Base-by-base conservation (phyloP, 2,329 filamentous ascomycete species). In the Ophiocordyceps unilateralis region DNA sequence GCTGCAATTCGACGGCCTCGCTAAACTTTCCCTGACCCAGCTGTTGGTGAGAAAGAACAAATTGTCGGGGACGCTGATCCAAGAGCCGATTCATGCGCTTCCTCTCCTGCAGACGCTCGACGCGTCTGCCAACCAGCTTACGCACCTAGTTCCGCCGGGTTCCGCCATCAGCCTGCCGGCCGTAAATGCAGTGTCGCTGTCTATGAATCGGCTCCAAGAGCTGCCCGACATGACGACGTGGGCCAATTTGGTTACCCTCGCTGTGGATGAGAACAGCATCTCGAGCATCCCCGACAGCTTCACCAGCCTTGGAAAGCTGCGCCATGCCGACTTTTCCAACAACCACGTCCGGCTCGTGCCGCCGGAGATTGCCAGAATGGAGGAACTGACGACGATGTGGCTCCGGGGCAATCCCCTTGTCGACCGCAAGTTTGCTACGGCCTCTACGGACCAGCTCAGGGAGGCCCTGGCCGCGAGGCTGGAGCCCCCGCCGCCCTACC, bases 351-450 rank as follows among this genome's bases (percentile, higher is more conserved):
- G 76, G 2, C 67, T 74, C 12, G 59, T 98, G 8, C 83, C 91
- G 24, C 72, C 84, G 0, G 78, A 78, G 49, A 75, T 96, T 45
- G 82, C 81, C 5, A 66, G 75, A 22, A 94, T 96, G 86, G 76
- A 85, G 6, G 78, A 64, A 39, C 64, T 98, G 10, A 71, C 77
- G 19, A 79, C 79, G 55, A 72, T 96, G 37, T 77, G 80, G 5
- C 67, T 98, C 26, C 79, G 78, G 38, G 87, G 86, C n/a, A 98
- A 98, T 53, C 91, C 91, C 1, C 65, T 98, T 14, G 73, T 83
- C 14, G 87, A 95, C 56, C 87, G 83, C 56, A 94, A 87, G 56
- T 86, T 91, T 50, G 67, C 88, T 14, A 81, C 76, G 1, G 83
- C 93, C 63, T 72, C 73, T 20, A 87, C 83, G 0, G 82, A 86